Evolutionary conservation across 2,329 filamentous ascomycete species (phyloP).

Genomic region (Hypoxylon sp.): DNA sequence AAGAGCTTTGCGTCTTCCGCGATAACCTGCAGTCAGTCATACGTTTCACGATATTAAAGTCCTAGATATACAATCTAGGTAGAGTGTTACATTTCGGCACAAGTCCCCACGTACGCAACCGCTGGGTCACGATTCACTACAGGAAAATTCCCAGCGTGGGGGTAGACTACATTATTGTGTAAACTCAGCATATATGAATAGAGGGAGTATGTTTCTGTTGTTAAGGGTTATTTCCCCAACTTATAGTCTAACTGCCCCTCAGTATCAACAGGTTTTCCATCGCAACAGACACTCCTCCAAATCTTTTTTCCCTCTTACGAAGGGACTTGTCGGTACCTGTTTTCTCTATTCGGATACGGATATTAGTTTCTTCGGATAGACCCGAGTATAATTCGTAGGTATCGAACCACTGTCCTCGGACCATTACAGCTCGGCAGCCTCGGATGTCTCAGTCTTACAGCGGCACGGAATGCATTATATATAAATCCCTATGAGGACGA

Average conservation of each 20-base stretch:
- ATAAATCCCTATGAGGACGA: conserved; percentile 1
- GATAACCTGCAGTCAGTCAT: conserved; percentile 3
- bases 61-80: conserved; percentile 11
- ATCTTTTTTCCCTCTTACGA: not conserved
- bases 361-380: not conserved
- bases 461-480: conserved; percentile 9
- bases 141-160: not conserved
- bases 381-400: not conserved
- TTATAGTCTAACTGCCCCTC: not conserved
- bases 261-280: not conserved
- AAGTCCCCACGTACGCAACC: conserved; percentile 7
- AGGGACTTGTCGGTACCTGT: not conserved
- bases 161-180: not conserved
- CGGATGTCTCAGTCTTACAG: conserved; percentile 25
- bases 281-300: not conserved
- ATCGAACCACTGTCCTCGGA: conserved; percentile 12
- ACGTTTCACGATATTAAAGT: conserved; percentile 29
- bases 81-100: conserved; percentile 12
- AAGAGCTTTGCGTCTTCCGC: not conserved
- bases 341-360: not conserved
- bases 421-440: conserved; percentile 16
- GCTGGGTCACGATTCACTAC: not conserved
- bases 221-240: not conserved
- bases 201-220: not conserved
- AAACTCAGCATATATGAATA: not conserved